Base-by-base conservation (phyloP, 176 grass and related monocot species). In the Alloteropsis semialata region DNA sequence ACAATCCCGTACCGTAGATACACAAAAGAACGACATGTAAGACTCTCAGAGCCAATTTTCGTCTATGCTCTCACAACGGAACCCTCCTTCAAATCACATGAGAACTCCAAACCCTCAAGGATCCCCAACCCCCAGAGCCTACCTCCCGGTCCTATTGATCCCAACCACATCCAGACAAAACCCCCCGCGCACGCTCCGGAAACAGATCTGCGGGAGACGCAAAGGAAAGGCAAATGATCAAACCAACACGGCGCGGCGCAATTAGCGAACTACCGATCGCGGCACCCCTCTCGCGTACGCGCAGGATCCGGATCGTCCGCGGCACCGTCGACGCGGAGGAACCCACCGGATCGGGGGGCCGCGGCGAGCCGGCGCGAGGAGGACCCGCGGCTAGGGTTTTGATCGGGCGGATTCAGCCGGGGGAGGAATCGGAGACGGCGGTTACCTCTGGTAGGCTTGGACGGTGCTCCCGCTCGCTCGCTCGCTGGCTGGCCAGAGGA, bases 321-420 rank as follows among this genome's bases (percentile, higher is more conserved):
- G 50, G 72, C 48, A 22, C 30, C 30, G 5, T 19, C 19, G 30
- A 21, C 13, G 44, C 75, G 3, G 24, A 21, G 15, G 17, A 29
- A 63, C 43, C 59, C 19, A 9, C 19, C 58, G 43, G 27, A 51
- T 51, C 70, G 27, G 14, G 25, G 69, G 42, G n/a, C n/a, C 13
- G 54, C 49, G 18, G 18, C 49, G 18, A 10, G n/a, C 39, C 39
- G 2, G 3, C 1, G 69, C 22, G 24, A 29, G 69, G 27, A 62
- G 28, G 61, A 63, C 38, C 61, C 44, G 30, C 78, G 16, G 22
- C 78, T 41, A 80, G 63, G 78, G 63, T 68, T 80, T 80, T 25
- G 13, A 80, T 68, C 46, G 33, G 3, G 48, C 62, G 46, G 36
- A 18, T 24, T 37, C 12, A 10, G 45, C 24, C 21, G 43, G 8